phyloP scores from a whole-genome alignment of 495 filamentous ascomycete genomes.

The Hypoxylon rickii region DNA sequence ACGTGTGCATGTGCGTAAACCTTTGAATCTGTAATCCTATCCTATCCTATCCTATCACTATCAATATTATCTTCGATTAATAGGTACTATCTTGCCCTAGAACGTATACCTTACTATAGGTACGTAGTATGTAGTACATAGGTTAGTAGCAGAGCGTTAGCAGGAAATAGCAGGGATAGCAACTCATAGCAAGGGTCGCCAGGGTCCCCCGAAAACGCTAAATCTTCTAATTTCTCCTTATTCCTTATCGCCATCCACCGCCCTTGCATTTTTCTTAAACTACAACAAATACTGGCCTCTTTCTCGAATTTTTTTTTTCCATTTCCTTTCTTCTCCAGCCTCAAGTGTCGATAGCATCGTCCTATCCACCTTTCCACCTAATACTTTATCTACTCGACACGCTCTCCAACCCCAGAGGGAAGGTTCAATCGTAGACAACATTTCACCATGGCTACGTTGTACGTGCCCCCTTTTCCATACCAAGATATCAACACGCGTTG shows the following conservation, averaged over 20 bases:
- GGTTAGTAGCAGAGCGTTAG: no score
- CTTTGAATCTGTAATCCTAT: no score
- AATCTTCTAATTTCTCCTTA: slow-evolving; percentile 28
- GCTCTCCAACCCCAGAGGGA: slow-evolving; percentile 11
- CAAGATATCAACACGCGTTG: background rate
- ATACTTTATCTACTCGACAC: no score
- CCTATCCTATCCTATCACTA: no score
- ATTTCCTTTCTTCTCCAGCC: background rate
- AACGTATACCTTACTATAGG: no score
- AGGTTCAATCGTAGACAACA: slow-evolving; percentile 6
- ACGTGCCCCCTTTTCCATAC: slow-evolving; percentile 20
- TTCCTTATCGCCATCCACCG: slow-evolving; percentile 36
- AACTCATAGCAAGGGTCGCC: background rate
- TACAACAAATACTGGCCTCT: slow-evolving; percentile 27
- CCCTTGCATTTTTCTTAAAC: slow-evolving; percentile 20
- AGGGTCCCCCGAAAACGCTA: slow-evolving; percentile 24
- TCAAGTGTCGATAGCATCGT: slow-evolving; percentile 14
- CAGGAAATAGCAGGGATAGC: no score
- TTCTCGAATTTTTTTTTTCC: slow-evolving; percentile 14
- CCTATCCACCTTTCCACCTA: slow-evolving; percentile 1
- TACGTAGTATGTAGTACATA: no score
- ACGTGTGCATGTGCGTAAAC: no score
- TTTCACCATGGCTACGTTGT: slow-evolving; percentile 49
- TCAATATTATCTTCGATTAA: no score
- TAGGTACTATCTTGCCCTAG: no score